Percentiles rank a stretch among this genome's conserved stretches.
These are phyloP conservation scores for Seiridium cupressi DNA, from an alignment of 2,329 filamentous ascomycete genomes.

Conservation along the genomic window DNA sequence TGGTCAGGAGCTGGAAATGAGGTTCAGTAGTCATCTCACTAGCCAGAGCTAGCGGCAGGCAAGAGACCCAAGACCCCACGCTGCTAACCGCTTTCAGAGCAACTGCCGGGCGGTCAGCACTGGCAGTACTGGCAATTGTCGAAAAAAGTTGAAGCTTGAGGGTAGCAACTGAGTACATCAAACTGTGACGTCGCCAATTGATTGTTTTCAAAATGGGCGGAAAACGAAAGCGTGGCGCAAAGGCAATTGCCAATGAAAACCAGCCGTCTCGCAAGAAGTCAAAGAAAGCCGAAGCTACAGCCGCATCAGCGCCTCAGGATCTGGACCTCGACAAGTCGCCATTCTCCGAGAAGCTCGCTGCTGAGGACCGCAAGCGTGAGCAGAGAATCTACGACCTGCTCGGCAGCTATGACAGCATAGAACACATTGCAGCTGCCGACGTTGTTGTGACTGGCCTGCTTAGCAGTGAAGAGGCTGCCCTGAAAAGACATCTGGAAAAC, in stretches of 20 bases:
- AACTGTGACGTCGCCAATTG: not conserved
- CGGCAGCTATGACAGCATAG: conserved; percentile 54
- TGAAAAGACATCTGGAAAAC: conserved; percentile 59
- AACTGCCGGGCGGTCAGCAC: not conserved
- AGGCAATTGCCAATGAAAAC: conserved; percentile 20
- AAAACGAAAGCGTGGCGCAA: conserved; percentile 41
- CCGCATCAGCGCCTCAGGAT: conserved; percentile 13
- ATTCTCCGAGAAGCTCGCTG: conserved; percentile 51
- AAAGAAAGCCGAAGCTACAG: conserved; percentile 29
- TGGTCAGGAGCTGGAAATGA: not conserved
- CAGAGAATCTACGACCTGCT: conserved; percentile 60
- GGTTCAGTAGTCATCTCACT: not conserved
- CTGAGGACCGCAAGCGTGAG: conserved; percentile 56
- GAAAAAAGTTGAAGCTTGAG: conserved; percentile 6
- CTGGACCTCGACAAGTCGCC: conserved; percentile 37
- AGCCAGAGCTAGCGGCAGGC: not conserved
- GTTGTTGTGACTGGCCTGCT: conserved; percentile 57
- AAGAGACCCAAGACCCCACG: not conserved
- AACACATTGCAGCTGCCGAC: conserved; percentile 58
- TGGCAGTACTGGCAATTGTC: not conserved
- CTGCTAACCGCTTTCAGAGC: not conserved
- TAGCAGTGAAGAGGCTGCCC: conserved; percentile 48
- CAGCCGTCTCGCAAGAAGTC: conserved; percentile 35
- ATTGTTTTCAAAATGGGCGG: conserved; percentile 31
- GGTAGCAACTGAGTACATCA: not conserved